These are phyloP conservation scores for Dioscorea zingiberensis DNA, from an alignment of 106 monocot genomes.

Conservation along the genomic window DNA sequence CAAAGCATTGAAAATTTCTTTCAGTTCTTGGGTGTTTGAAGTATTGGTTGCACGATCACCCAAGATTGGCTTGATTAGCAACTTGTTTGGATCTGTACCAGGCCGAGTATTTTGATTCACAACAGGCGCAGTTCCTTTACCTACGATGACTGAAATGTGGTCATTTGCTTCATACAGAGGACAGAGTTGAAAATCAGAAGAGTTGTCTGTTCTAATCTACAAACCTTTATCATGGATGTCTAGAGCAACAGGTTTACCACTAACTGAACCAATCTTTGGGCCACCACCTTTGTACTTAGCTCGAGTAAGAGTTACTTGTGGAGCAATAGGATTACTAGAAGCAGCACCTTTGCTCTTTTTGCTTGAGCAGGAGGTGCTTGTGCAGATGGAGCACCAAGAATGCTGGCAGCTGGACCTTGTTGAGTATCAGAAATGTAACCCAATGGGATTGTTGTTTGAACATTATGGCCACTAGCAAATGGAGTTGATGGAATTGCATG, in stretches of 20 bases:
- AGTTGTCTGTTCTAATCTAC: no score
- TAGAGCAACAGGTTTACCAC: no score
- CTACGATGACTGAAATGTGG: neutral
- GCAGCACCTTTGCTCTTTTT: neutral
- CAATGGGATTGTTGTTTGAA: neutral
- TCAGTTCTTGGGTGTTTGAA: no score
- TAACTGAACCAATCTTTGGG: no score
- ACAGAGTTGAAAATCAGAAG: no score
- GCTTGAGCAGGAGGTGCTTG: neutral
- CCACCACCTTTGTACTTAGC: neutral
- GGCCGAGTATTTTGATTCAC: neutral
- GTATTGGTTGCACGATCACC: no score
- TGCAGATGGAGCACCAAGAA: neutral
- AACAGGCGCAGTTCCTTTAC: neutral
- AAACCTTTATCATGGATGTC: no score
- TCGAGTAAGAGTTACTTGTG: neutral
- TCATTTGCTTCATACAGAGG: no score
- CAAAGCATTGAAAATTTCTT: no score
- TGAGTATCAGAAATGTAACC: neutral
- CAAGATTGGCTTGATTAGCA: no score
- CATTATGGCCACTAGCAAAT: neutral
- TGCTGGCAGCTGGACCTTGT: neutral
- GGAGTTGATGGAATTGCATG: neutral
- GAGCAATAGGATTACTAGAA: neutral
- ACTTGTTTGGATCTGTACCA: neutral